Conservation (phyloP, 345 rosid species). For the Arabis hirsuta region DNA sequence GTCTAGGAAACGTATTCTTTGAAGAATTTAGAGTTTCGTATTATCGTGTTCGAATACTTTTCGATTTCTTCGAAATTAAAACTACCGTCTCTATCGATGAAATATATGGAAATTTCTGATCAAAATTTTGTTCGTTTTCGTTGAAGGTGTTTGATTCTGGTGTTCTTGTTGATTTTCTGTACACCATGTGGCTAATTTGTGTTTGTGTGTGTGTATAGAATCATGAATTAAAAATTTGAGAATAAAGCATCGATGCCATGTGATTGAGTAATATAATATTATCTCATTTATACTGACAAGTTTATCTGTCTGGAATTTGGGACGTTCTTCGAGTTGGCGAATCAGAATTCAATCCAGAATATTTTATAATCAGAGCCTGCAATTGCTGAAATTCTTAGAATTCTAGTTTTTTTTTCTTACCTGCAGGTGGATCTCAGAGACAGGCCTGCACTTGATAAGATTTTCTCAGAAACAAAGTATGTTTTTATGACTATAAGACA, state of each 20-base stretch:
- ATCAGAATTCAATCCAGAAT: slow-evolving; percentile 5
- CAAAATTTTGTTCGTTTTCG: not conserved
- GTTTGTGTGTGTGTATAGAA: slow-evolving; percentile 14
- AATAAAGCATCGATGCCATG: slow-evolving; percentile 38
- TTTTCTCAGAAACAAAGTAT: slow-evolving; percentile 74
- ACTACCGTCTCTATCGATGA: not conserved
- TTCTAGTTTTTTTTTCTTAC: not conserved
- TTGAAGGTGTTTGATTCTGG: slow-evolving; percentile 25
- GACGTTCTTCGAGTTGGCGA: slow-evolving; percentile 23
- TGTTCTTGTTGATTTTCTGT: slow-evolving; percentile 17
- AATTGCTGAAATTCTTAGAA: slow-evolving; percentile 12
- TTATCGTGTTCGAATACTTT: not conserved
- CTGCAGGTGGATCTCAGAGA: slow-evolving; percentile 89
- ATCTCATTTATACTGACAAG: slow-evolving; percentile 11
- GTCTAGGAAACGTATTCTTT: slow-evolving; percentile 33
- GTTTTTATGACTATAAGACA: not conserved
- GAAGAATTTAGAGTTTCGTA: slow-evolving; percentile 13
- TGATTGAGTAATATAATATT: slow-evolving; percentile 32
- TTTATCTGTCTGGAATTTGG: slow-evolving; percentile 35
- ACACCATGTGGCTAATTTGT: slow-evolving; percentile 29
- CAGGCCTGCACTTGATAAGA: slow-evolving; percentile 72
- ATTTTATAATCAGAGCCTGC: not conserved
- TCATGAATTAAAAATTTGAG: not conserved
- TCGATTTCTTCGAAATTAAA: not conserved
- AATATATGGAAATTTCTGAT: not conserved